phyloP scores from a whole-genome alignment of 371 early-diverging fungal genomes.

The Choanephora cucurbitarum region DNA sequence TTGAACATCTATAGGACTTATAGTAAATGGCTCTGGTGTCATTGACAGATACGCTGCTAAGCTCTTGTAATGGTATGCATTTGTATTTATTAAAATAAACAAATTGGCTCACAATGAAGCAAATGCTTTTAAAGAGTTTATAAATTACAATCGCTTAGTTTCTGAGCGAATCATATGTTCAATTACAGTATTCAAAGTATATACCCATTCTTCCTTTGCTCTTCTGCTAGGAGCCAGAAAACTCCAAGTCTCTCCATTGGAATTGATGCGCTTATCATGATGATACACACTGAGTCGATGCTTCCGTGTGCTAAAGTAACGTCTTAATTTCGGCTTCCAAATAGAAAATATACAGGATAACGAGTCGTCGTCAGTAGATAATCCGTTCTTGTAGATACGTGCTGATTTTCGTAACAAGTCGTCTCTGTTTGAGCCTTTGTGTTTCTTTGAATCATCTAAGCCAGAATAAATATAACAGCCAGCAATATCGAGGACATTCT shows the following conservation, averaged over 20 bases:
- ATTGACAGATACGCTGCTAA: too few relatives aligned
- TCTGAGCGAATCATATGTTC: constrained; percentile 35
- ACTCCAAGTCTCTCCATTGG: constrained; percentile 31
- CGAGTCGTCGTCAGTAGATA: constrained; percentile 49
- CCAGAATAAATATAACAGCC: constrained; percentile 63
- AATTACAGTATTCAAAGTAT: constrained; percentile 41
- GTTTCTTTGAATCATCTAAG: constrained; percentile 24
- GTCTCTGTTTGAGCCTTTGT: constrained; percentile 26
- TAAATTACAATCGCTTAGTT: too few relatives aligned
- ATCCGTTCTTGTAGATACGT: constrained; percentile 51
- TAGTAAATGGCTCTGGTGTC: too few relatives aligned
- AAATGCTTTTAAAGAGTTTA: too few relatives aligned
- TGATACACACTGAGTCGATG: constrained; percentile 32
- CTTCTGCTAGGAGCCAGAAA: constrained; percentile 41
- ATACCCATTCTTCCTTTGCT: constrained; percentile 54
- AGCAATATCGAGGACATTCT: constrained; percentile 47
- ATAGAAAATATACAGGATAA: constrained; percentile 59
- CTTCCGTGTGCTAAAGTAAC: constrained; percentile 37
- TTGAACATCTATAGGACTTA: too few relatives aligned
- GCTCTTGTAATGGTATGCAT: too few relatives aligned
- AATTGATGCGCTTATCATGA: constrained; percentile 21
- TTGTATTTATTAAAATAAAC: too few relatives aligned
- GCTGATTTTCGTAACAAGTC: constrained; percentile 33
- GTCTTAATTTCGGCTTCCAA: constrained; percentile 51
- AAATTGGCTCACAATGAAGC: too few relatives aligned